Percentiles rank a stretch among this genome's conserved stretches.
Evolutionary conservation across 2,329 filamentous ascomycete species (phyloP).

Genomic region (Camillea tinctor): DNA sequence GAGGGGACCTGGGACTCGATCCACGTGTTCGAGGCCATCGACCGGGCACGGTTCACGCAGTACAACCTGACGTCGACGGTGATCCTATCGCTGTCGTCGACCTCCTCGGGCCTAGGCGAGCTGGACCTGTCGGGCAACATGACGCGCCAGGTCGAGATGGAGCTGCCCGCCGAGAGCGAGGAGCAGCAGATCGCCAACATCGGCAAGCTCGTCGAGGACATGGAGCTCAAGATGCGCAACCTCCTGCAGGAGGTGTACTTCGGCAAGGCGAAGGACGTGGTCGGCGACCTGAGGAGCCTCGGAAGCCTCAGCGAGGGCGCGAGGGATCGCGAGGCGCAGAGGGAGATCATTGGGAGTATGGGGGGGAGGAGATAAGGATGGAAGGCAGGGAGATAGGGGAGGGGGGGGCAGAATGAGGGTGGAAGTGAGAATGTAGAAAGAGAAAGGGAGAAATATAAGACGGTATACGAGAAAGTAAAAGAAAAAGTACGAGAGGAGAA

Average conservation of each 20-base stretch:
- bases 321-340: conserved; percentile 79
- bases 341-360: conserved; percentile 76
- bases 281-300: conserved; percentile 89
- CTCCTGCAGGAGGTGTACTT: conserved; percentile 98
- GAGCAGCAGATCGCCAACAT: conserved; percentile 95
- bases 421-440: conserved; percentile 17
- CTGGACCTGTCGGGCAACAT: conserved; percentile 96
- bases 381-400: too few relatives aligned
- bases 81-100: conserved; percentile 80
- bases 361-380: too few relatives aligned
- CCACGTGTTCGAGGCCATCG: conserved; percentile 95
- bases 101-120: conserved; percentile 63
- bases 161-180: conserved; percentile 85
- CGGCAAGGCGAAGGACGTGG: conserved; percentile 97
- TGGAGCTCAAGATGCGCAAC: conserved; percentile 99
- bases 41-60: conserved; percentile 86
- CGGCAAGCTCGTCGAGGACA: conserved; percentile 91
- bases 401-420: too few relatives aligned
- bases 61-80: conserved; percentile 98
- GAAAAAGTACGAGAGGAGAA: background rate
- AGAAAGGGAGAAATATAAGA: too few relatives aligned
- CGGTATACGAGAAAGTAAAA: background rate
- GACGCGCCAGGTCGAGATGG: conserved; percentile 93
- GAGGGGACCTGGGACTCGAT: conserved; percentile 96
- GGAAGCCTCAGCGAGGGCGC: conserved; percentile 80